Percentiles rank a stretch among this genome's conserved stretches.
These are phyloP conservation scores for Basipetospora chlamydospora DNA, from an alignment of 2,329 filamentous ascomycete species.

Conservation along the genomic window DNA sequence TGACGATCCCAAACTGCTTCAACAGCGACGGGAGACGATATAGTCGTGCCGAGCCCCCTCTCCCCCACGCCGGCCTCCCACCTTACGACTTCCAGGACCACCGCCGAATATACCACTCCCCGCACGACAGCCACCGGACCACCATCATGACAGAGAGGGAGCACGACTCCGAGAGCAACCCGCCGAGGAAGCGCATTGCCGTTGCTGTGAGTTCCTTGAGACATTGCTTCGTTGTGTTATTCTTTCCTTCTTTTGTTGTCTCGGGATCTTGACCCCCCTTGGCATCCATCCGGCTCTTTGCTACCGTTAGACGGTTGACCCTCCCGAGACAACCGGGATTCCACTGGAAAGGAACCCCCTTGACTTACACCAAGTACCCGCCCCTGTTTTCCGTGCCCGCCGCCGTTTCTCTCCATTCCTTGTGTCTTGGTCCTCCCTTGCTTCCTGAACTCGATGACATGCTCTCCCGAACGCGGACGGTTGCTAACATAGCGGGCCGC, in stretches of 20 bases:
- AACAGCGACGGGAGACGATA: constrained; percentile 17
- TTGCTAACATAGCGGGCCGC: neutral
- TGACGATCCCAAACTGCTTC: constrained; percentile 28
- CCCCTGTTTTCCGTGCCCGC: no score
- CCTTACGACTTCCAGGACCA: no score
- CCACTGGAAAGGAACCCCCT: no score
- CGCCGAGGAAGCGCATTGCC: constrained; percentile 41
- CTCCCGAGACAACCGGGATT: no score
- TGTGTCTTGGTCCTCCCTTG: neutral
- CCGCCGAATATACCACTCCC: constrained; percentile 23
- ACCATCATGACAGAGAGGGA: constrained; percentile 24
- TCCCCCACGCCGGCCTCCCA: constrained; percentile 18
- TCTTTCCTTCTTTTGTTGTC: no score
- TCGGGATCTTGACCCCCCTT: no score
- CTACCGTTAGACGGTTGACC: no score
- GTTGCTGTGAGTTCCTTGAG: constrained; percentile 35
- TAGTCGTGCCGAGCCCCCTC: constrained; percentile 20
- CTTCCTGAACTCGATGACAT: neutral
- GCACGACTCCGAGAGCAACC: constrained; percentile 24
- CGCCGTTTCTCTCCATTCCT: neutral
- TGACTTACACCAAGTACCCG: no score
- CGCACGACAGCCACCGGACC: constrained; percentile 11
- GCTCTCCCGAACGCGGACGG: neutral
- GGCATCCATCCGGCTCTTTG: no score
- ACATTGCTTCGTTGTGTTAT: no score